A percentile compares a stretch with the other conserved stretches of the same genome.
Conservation (phyloP, 352 stramenopile genomes). For the Globisporangium parvum region DNA sequence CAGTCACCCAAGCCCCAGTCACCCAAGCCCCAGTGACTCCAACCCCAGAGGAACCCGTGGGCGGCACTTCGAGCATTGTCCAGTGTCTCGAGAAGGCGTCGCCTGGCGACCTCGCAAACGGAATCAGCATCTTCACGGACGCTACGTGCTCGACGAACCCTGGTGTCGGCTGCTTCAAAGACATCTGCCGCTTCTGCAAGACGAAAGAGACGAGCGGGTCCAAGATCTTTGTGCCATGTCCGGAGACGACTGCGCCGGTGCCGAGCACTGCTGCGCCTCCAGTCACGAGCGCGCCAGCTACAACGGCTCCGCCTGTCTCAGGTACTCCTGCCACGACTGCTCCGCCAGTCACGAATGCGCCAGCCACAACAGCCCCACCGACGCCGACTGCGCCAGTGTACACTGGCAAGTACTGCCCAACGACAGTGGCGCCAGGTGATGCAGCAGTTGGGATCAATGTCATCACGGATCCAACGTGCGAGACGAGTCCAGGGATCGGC, state of each 20-base stretch:
- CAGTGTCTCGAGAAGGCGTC: background rate
- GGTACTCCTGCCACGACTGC: background rate
- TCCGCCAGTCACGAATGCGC: background rate
- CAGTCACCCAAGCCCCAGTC: background rate
- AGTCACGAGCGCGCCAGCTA: background rate
- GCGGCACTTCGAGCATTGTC: background rate
- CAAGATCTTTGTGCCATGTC: background rate
- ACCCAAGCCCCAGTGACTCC: background rate
- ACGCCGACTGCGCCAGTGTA: background rate
- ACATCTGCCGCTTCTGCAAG: slow-evolving; percentile 15
- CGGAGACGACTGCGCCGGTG: background rate
- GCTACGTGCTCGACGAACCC: slow-evolving; percentile 5
- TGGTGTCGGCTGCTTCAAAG: slow-evolving; percentile 6
- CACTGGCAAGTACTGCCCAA: slow-evolving; percentile 1
- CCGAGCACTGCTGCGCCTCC: background rate
- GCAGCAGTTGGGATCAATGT: slow-evolving; percentile 9
- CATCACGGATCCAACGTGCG: slow-evolving; percentile 8
- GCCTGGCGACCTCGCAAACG: slow-evolving; percentile 14
- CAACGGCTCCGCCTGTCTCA: background rate
- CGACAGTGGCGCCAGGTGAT: slow-evolving; percentile 4
- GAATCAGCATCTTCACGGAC: slow-evolving; percentile 17
- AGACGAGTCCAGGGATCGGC: slow-evolving; percentile 3
- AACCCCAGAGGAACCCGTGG: slow-evolving; percentile 4
- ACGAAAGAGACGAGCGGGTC: slow-evolving; percentile 4
- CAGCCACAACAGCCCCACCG: background rate